Base-by-base conservation (phyloP, 75 land plant genomes). In the Sequoia sempervirens region DNA sequence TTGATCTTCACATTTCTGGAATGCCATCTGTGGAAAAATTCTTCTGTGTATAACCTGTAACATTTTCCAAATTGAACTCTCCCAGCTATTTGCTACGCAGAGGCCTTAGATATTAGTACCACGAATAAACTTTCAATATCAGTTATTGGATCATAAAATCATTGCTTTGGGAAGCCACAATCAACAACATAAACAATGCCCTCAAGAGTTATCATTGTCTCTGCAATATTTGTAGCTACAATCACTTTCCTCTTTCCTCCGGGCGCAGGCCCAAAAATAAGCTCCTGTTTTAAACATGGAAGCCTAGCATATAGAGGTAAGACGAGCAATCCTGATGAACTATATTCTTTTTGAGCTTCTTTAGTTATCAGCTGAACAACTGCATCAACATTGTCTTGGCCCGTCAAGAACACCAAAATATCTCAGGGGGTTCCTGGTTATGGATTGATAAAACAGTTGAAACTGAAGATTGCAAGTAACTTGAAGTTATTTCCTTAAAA, bases 301-400 rank as follows among this genome's bases (percentile, higher is more conserved):
- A n/a, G n/a, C n/a, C n/a, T n/a, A n/a, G n/a, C n/a, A n/a, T n/a
- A n/a, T n/a, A n/a, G n/a, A n/a, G n/a, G n/a, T n/a, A n/a, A n/a
- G 46, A 14, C n/a, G 45, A 45, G n/a, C 80, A 3, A 64, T 89
- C 92, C 90, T 85, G 89, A 87, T 45, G 85, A 82, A 45, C 86
- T 75, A 50, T 81, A 85, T 32, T 75, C 69, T 72, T 38, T 64
- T 50, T 87, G 91, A 78, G 88, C 85, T 82, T 97, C 95, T 80
- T 95, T 95, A 66, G 75, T 88, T 17, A 97, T 85, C 80, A 94
- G 70, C 86, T 95, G 91, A 53, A 92, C 87, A 32, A 91, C 92
- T 34, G 94, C 94, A 87, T 97, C 97, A 83, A 97, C 95, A 86
- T 97, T 98, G 88, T 97, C 96, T 91, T 97, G 96, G 81, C 99